A percentile compares a stretch with the other conserved stretches of the same genome.
These are phyloP conservation scores for Colletotrichum coccodes DNA, from an alignment of 2,329 filamentous ascomycete species.

Conservation along the genomic window DNA sequence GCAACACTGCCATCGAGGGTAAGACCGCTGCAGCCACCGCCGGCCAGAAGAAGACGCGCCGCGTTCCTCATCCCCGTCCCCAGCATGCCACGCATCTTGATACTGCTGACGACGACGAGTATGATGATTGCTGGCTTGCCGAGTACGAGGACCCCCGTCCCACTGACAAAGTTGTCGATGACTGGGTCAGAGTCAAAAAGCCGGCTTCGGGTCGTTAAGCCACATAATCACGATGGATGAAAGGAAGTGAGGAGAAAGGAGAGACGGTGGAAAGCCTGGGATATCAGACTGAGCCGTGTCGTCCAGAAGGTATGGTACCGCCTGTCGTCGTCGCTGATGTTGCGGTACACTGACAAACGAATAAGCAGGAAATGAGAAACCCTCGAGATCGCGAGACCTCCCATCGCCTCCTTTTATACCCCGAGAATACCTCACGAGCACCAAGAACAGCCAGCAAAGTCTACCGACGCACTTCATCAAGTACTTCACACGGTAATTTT, in stretches of 20 bases:
- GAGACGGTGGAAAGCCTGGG: too few species aligned
- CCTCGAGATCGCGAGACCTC: background rate
- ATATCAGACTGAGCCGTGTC: background rate
- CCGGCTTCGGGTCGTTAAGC: slow-evolving; percentile 6
- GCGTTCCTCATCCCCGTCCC: background rate
- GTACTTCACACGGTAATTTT: too few species aligned
- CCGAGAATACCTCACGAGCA: too few species aligned
- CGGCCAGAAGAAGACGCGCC: background rate
- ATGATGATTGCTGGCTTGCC: slow-evolving; percentile 26
- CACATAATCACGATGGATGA: too few species aligned
- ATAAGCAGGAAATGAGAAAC: background rate
- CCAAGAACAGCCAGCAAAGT: too few species aligned
- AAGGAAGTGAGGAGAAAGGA: background rate
- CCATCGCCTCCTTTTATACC: background rate
- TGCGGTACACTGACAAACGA: background rate
- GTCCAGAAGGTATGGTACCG: too few species aligned
- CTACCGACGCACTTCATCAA: too few species aligned
- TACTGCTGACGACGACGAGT: slow-evolving; percentile 26
- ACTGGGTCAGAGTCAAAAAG: slow-evolving; percentile 21
- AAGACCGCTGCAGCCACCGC: background rate
- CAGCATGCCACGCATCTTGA: slow-evolving; percentile 10
- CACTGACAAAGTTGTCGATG: slow-evolving; percentile 5
- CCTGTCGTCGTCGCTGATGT: too few species aligned
- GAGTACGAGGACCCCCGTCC: slow-evolving; percentile 7
- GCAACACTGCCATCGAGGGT: background rate